These are phyloP conservation scores for Actinomortierella ambigua DNA, from an alignment of 371 early-diverging fungal genomes.

Conservation along the genomic window DNA sequence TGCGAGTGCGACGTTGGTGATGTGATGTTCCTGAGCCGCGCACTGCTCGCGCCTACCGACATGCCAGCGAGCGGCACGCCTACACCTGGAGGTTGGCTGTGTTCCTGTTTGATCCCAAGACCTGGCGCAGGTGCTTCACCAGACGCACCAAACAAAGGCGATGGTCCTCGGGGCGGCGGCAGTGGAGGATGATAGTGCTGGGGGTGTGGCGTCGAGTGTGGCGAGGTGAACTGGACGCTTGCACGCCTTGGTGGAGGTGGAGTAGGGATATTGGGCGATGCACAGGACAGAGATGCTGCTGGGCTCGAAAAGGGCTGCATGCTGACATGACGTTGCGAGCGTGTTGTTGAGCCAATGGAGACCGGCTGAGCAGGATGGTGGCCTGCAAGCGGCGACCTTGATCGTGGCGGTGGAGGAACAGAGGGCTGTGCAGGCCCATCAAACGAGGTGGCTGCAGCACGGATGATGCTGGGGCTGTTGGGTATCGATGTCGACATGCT, in stretches of 20 bases:
- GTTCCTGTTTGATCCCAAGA: too few species aligned
- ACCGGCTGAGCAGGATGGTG: constrained; percentile 15
- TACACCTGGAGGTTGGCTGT: too few species aligned
- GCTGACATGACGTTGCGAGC: constrained; percentile 21
- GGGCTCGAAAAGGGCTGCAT: constrained; percentile 16
- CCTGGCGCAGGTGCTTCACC: constrained; percentile 13
- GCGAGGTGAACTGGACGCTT: constrained; percentile 28
- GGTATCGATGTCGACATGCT: too few species aligned
- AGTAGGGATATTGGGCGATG: constrained; percentile 26
- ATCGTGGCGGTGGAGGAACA: constrained; percentile 22
- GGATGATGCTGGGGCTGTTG: too few species aligned
- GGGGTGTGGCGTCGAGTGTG: neutral
- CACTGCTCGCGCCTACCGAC: too few species aligned
- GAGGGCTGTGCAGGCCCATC: constrained; percentile 1
- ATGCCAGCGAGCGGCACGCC: too few species aligned
- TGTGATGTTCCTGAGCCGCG: too few species aligned
- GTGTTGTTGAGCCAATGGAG: constrained; percentile 1
- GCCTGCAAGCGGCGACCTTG: constrained; percentile 36
- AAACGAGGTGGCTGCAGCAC: too few species aligned
- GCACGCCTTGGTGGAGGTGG: constrained; percentile 42
- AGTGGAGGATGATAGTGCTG: constrained; percentile 11
- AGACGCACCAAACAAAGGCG: constrained; percentile 25
- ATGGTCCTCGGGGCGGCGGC: constrained; percentile 25
- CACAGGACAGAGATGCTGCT: constrained; percentile 19
- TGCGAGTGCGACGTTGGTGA: too few species aligned